Percentiles rank a stretch among this genome's conserved stretches.
phyloP scores from a whole-genome alignment of 2,329 filamentous ascomycete genomes.

The Aspergillus eucalypticola region DNA sequence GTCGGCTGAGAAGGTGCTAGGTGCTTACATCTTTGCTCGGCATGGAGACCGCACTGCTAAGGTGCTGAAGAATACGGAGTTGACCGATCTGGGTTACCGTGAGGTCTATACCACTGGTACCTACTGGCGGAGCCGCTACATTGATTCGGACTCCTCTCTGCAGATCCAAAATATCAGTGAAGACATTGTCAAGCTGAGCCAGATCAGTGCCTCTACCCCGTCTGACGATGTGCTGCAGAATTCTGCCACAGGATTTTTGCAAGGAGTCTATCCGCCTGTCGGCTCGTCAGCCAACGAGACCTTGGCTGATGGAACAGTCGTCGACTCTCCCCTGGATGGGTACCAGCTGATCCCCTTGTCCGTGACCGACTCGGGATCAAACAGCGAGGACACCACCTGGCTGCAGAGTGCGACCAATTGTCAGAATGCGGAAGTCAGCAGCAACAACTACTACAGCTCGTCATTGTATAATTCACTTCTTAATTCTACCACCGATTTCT shows the following conservation, averaged over 20 bases:
- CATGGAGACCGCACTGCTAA: slow-evolving; percentile 89
- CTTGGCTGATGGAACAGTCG: slow-evolving; percentile 68
- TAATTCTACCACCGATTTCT: slow-evolving; percentile 55
- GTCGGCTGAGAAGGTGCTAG: slow-evolving; percentile 68
- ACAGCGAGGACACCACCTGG: slow-evolving; percentile 60
- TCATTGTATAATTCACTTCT: slow-evolving; percentile 51
- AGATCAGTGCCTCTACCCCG: slow-evolving; percentile 72
- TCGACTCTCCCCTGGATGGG: slow-evolving; percentile 70
- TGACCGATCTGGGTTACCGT: slow-evolving; percentile 78
- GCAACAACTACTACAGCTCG: slow-evolving; percentile 59
- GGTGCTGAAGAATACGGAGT: slow-evolving; percentile 65
- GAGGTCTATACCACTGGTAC: slow-evolving; percentile 71
- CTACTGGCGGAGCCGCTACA: slow-evolving; percentile 76
- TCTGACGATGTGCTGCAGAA: slow-evolving; percentile 75
- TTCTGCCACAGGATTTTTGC: slow-evolving; percentile 77
- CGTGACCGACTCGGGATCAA: slow-evolving; percentile 60
- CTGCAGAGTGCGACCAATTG: slow-evolving; percentile 60
- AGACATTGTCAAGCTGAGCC: slow-evolving; percentile 66
- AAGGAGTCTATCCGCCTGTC: slow-evolving; percentile 82
- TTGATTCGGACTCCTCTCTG: slow-evolving; percentile 59
- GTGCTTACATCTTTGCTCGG: slow-evolving; percentile 82
- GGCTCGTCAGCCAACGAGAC: slow-evolving; percentile 58
- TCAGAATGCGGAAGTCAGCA: slow-evolving; percentile 57
- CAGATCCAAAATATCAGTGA: slow-evolving; percentile 67
- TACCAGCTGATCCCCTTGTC: slow-evolving; percentile 83